Evolutionary conservation across 1,284 basidiomycete species (phyloP), one percentile per base, ranked within the genome.

Genomic region (Thelephora terrestris): DNA sequence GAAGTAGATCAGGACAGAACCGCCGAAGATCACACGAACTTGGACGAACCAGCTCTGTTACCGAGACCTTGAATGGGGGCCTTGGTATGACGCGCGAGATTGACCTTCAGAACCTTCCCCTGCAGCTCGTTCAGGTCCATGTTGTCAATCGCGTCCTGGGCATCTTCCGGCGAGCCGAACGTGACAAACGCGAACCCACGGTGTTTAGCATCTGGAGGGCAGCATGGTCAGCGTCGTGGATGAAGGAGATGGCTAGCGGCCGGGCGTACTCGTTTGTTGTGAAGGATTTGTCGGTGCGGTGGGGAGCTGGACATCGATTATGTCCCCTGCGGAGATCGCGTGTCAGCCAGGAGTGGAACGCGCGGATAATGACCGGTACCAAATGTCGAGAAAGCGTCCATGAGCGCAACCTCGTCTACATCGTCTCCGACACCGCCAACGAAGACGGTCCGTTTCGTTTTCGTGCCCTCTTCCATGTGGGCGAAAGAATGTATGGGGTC

Each of bases 111-210:
- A 21, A 89, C 83, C 48, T 75, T 76, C 27, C 83, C 85, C 20
- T 71, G 70, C 29, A 89, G 65, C 61, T 89, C 87, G 57, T 90
- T 90, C 60, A 88, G 69, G 62, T 90, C 87, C 86, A 90, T 90
- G 64, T 90, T 90, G 69, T 90, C 87, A 53, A 90, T 90, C 42
- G 86, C 86, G 62, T 89, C 87, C 60, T 86, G 85, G 9, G 87
- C 87, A 63, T 90, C 86, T 23, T 73, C 74, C n/a, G 83, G 58
- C 2, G 85, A 84, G 6, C 76, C 66, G 58, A 76, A 90, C 9
- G 87, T 89, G 43, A 90, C 78, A 57, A 90, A 90, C 2, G 79
- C 86, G 63, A 87, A 90, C 16, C 86, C 86, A 46, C 87, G 79
- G 62, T 90, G 87, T 65, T 85, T 89, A 20, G 67, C 64, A 52